Evolutionary conservation across 176 grass and related monocot species (phyloP).

Genomic region (Musa itinerans): DNA sequence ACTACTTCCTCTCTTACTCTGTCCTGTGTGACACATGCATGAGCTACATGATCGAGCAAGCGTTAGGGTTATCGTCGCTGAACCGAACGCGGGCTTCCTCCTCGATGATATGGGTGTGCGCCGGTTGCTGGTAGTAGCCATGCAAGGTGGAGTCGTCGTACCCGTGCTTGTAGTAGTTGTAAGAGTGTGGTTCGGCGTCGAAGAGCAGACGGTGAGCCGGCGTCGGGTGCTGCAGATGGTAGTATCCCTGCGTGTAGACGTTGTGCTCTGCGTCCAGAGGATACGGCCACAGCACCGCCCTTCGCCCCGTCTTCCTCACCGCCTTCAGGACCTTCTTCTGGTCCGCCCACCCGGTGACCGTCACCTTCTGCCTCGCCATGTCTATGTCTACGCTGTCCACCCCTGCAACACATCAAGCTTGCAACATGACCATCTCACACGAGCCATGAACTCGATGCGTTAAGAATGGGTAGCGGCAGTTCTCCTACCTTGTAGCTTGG

Average conservation of each 20-base stretch:
- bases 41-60: slow-evolving; percentile 53
- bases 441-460: not conserved
- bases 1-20: too few relatives aligned
- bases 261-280: not conserved
- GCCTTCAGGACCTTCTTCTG: slow-evolving; percentile 60
- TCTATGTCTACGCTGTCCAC: slow-evolving; percentile 58
- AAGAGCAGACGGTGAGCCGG: slow-evolving; percentile 7
- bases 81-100: slow-evolving; percentile 31
- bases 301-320: slow-evolving; percentile 41
- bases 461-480: not conserved
- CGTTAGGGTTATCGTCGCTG: slow-evolving; percentile 63
- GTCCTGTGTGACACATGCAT: too few relatives aligned
- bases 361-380: slow-evolving; percentile 42
- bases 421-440: not conserved
- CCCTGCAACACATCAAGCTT: slow-evolving; percentile 22
- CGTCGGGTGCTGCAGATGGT: slow-evolving; percentile 11
- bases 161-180: slow-evolving; percentile 71
- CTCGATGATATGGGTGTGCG: slow-evolving; percentile 11
- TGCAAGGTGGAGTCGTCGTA: slow-evolving; percentile 42
- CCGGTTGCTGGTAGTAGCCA: slow-evolving; percentile 21
- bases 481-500: slow-evolving; percentile 38
- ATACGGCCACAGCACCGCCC: slow-evolving; percentile 42
- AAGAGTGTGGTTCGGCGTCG: slow-evolving; percentile 28
- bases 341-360: slow-evolving; percentile 43
- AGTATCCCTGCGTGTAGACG: slow-evolving; percentile 25